These are phyloP conservation scores for Millerozyma acaciae DNA, from an alignment of 805 yeast species.

Conservation along the genomic window DNA sequence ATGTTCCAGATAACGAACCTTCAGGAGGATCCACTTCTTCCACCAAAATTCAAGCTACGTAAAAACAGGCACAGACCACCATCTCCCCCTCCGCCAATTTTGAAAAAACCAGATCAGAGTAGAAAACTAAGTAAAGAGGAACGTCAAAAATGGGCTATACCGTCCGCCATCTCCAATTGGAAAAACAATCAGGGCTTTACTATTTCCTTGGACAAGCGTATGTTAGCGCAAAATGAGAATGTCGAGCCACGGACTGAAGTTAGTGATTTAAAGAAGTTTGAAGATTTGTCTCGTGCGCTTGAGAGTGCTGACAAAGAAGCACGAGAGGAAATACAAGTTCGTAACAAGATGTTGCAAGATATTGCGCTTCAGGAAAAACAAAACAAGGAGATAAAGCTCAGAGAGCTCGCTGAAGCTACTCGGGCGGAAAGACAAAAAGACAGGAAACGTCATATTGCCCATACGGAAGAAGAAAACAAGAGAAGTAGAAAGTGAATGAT, in stretches of 20 bases:
- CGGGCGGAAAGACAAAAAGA: conserved; percentile 15
- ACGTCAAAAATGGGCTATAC: conserved; percentile 78
- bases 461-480: conserved; percentile 9
- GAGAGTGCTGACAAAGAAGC: conserved; percentile 52
- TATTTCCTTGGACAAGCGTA: conserved; percentile 72
- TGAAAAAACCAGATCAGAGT: conserved; percentile 40
- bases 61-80: conserved; percentile 65
- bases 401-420: conserved; percentile 24
- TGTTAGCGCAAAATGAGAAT: conserved; percentile 46
- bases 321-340: conserved; percentile 21
- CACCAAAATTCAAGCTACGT: conserved; percentile 69
- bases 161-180: conserved; percentile 93
- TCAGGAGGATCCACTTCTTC: conserved; percentile 81
- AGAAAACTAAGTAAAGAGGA: conserved; percentile 62
- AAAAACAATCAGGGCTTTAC: conserved; percentile 90
- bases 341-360: conserved; percentile 25
- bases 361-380: conserved; percentile 21
- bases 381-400: conserved; percentile 26
- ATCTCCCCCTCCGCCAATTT: conserved; percentile 60
- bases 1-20: conserved; percentile 63
- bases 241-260: conserved; percentile 15
- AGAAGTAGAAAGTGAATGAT: conserved; percentile 8
- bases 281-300: conserved; percentile 65
- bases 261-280: conserved; percentile 54
- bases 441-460: conserved; percentile 5